Evolutionary conservation across 2,329 filamentous ascomycete species (phyloP), one percentile per base, ranked within the genome.

Genomic region (Neurospora crassa): DNA sequence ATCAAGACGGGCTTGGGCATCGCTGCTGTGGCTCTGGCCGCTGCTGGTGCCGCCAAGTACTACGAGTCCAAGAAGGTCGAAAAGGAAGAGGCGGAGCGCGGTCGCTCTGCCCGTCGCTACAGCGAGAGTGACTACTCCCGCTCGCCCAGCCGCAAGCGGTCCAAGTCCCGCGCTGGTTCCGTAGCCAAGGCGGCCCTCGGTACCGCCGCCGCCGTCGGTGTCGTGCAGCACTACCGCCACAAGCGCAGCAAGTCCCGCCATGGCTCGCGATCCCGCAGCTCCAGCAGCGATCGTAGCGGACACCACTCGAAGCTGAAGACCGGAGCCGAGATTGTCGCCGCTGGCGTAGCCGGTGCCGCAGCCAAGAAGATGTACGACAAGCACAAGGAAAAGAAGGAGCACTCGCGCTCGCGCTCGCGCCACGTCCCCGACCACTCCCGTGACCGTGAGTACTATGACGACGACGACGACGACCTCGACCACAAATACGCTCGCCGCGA

Each of bases 21-120:
- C 59, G 89, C 89, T 10, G 88, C 88, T 11, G 88, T 89, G 29
- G 88, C 88, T 18, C 82, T 90, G 34, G 89, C 88, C 8, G 87
- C 89, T 24, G 88, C 88, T 3, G 89, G 88, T n/a, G 88, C 88
- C 5, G 85, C 88, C 73, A 90, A 90, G 77, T 90, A 89, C 76
- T 86, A 87, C 77, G 85, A 89, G 73, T 84, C 85, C 75, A 87
- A 84, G 79, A 89, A 88, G 76, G 79, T 86, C 67, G 87, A 90
- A 67, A 88, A 86, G 76, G 88, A 89, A 74, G 88, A 90, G 75
- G 78, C 83, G 16, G 81, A 76, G 37, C 86, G 89, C 68, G 89
- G 89, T 11, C 86, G 88, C 67, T 85, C 85, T 75, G 83, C 85
- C 41, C 83, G 86, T 47, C 78, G 80, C 45, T 79, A 80, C 70